Evolutionary conservation across 225 moss, liverwort and hornwort genomes (phyloP), one percentile per base, ranked within the genome.

Genomic region (Climacium dendroides): DNA sequence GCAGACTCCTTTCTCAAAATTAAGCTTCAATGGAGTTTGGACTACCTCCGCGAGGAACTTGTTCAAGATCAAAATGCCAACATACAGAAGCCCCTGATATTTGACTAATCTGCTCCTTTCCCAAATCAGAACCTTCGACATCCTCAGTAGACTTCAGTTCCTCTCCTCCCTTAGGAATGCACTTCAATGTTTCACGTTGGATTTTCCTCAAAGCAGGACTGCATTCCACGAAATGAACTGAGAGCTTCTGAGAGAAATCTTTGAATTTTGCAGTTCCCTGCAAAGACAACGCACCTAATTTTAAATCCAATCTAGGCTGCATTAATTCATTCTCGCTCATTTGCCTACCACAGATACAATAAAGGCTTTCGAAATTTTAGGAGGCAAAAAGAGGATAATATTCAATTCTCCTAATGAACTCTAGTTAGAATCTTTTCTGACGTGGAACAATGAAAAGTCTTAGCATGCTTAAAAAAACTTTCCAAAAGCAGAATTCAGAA

Each of bases 211-310:
- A 89, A 64, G 95, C 91, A 79, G 98, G 97, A 87, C 98, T 97
- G 87, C 98, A 99, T 87, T 99, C 98, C 52, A 99, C 97, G 71
- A 99, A 89, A 88, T 97, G 95, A 82, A 99, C 91, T 9, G 92
- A 94, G 79, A 99, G 32, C 39, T 90, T 91, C 66, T 89, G 87
- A 43, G 97, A 92, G 81, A 99, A 99, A 26, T 92, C 93, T 81
- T 89, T 88, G 72, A 97, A 99, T 64, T 96, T 97, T 19, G 93
- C 92, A 78, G 96, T 95, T 63, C 98, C 95, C 97, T 96, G 93
- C 80, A 43, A 90, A 76, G 32, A 53, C 82, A 48, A 87, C 78
- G 79, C 22, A 48, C 62, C 43, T 52, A 76, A 19, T 57, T 78
- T 83, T 29, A 74, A 35, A 77, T 80, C 22, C 74, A 80, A 75